Conservation (phyloP, 2,329 filamentous ascomycete genomes). For the Didymella lethalis region DNA sequence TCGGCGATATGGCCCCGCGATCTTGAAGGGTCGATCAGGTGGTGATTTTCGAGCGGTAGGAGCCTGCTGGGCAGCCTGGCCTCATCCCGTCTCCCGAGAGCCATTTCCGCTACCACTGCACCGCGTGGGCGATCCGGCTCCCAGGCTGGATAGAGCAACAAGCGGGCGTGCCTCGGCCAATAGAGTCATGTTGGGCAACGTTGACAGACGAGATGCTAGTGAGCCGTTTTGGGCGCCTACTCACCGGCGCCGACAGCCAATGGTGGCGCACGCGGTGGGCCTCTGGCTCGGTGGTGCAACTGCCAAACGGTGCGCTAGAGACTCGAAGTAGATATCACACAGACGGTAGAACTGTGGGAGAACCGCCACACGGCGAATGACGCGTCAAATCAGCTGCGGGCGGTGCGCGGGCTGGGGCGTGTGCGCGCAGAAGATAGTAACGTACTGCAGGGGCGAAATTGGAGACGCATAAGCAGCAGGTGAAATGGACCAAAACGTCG, state of each 20-base stretch:
- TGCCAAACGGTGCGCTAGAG: slow-evolving; percentile 45
- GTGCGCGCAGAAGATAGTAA: slow-evolving; percentile 16
- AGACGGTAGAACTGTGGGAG: slow-evolving; percentile 31
- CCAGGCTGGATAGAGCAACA: slow-evolving; percentile 26
- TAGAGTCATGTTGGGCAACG: slow-evolving; percentile 32
- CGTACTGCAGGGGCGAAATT: slow-evolving; percentile 40
- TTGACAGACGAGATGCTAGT: slow-evolving; percentile 30
- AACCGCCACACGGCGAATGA: slow-evolving; percentile 30
- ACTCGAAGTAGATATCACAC: slow-evolving; percentile 26
- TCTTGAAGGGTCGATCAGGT: slow-evolving; percentile 36
- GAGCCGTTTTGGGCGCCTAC: slow-evolving; percentile 42
- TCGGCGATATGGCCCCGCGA: slow-evolving; percentile 39
- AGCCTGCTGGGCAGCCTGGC: slow-evolving; percentile 22
- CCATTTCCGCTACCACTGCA: slow-evolving; percentile 35
- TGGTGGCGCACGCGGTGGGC: slow-evolving; percentile 30
- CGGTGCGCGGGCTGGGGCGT: slow-evolving; percentile 29
- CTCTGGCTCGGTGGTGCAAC: slow-evolving; percentile 40
- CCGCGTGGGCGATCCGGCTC: slow-evolving; percentile 38
- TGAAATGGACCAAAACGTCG: slow-evolving; percentile 21
- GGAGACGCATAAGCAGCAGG: slow-evolving; percentile 29
- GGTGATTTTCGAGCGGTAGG: slow-evolving; percentile 24
- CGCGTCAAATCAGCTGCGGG: slow-evolving; percentile 31
- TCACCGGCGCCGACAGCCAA: slow-evolving; percentile 29
- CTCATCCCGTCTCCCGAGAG: slow-evolving; percentile 38
- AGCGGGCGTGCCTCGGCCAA: slow-evolving; percentile 37